These are phyloP conservation scores for Abortiporus biennis DNA, from an alignment of 1,284 basidiomycete genomes.

Conservation along the genomic window DNA sequence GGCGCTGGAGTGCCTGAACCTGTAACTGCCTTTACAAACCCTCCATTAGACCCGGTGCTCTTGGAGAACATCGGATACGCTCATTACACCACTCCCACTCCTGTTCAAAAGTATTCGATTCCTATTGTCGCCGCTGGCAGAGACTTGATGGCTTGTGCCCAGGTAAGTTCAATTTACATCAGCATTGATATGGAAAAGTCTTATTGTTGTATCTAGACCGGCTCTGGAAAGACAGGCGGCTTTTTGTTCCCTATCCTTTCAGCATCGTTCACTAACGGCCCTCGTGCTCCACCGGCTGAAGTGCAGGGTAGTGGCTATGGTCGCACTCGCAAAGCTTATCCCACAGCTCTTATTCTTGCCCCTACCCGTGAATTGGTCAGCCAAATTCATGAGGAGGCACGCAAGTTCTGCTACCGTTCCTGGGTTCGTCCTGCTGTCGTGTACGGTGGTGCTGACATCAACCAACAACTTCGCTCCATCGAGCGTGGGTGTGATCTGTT, in stretches of 20 bases:
- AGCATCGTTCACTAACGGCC: conserved; percentile 85
- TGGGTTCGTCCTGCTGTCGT: conserved; percentile 99
- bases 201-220: conserved; percentile 56
- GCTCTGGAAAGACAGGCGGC: conserved; percentile 98
- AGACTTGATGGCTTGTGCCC: conserved; percentile 99
- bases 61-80: conserved; percentile 94
- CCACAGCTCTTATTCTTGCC: conserved; percentile 93
- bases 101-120: conserved; percentile 99
- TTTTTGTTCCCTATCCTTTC: conserved; percentile 99
- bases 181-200: conserved; percentile 10
- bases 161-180: conserved; percentile 43
- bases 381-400: conserved; percentile 98
- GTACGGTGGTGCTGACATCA: conserved; percentile 98
- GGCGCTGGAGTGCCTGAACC: conserved; percentile 95
- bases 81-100: conserved; percentile 93
- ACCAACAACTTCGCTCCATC: conserved; percentile 88
- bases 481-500: conserved; percentile 97
- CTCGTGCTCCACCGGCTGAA: conserved; percentile 61
- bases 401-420: conserved; percentile 98
- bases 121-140: conserved; percentile 90
- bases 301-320: conserved; percentile 46
- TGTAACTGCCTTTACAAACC: conserved; percentile 80
- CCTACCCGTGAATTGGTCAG: conserved; percentile 98
- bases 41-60: conserved; percentile 90
- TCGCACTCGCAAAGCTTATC: conserved; percentile 86